These are phyloP conservation scores for Fagopyrum esculentum DNA, from an alignment of 148 eudicot genomes.

Conservation along the genomic window DNA sequence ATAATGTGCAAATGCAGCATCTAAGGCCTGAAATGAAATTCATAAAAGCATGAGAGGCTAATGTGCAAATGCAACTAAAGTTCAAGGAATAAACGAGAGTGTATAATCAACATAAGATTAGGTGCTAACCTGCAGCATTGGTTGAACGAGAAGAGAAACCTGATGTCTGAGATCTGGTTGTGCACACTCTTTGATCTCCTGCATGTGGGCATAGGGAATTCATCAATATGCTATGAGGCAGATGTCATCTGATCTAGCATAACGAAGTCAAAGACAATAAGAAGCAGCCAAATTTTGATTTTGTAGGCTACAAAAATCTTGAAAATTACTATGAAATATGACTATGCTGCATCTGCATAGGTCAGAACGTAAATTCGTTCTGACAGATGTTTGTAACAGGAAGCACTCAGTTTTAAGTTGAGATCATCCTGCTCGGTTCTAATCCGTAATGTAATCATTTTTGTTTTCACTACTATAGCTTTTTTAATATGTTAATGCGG, in stretches of 20 bases:
- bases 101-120: background rate
- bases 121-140: slow-evolving; percentile 45
- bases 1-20: slow-evolving; percentile 89
- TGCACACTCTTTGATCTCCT: slow-evolving; percentile 79
- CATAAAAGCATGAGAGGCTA: background rate
- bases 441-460: background rate
- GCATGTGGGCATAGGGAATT: slow-evolving; percentile 14
- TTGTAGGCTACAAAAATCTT: background rate
- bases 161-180: slow-evolving; percentile 84
- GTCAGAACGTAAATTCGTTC: background rate
- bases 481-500: background rate
- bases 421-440: background rate
- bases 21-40: slow-evolving; percentile 56
- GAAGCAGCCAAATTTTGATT: background rate
- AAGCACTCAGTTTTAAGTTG: background rate
- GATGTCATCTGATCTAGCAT: background rate
- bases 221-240: background rate
- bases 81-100: background rate
- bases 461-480: background rate
- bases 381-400: background rate
- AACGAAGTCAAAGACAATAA: background rate
- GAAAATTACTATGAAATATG: background rate
- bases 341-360: background rate
- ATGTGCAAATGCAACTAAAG: background rate
- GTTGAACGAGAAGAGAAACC: slow-evolving; percentile 84